These are phyloP conservation scores for Prunus mira DNA, from an alignment of 306 rosid species.

Conservation along the genomic window DNA sequence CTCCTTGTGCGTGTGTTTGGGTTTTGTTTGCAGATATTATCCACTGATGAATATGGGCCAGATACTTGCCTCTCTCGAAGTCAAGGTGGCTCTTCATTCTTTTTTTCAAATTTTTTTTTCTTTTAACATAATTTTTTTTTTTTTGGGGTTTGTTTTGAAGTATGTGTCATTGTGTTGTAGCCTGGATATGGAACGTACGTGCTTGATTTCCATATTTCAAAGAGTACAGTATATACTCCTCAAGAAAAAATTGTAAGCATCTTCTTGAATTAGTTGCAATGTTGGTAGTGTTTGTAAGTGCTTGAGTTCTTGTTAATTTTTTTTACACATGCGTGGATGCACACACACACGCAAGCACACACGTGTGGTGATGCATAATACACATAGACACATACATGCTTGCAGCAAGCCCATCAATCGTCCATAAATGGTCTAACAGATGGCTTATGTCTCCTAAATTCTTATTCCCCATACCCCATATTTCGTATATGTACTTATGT, in stretches of 20 bases:
- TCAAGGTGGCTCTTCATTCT: slow-evolving; percentile 47
- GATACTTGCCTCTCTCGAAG: slow-evolving; percentile 57
- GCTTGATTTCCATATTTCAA: slow-evolving; percentile 67
- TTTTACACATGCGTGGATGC: background rate
- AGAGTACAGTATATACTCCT: slow-evolving; percentile 29
- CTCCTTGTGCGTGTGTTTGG: background rate
- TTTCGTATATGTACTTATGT: background rate
- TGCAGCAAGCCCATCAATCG: background rate
- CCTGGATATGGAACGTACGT: slow-evolving; percentile 72
- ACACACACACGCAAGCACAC: too few species aligned
- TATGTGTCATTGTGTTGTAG: slow-evolving; percentile 35
- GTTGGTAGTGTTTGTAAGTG: background rate
- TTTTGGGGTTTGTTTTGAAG: slow-evolving; percentile 3
- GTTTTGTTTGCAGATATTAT: slow-evolving; percentile 54
- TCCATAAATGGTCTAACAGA: background rate
- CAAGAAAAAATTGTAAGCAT: slow-evolving; percentile 73
- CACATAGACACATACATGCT: background rate
- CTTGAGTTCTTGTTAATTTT: background rate
- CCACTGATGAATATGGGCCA: slow-evolving; percentile 64
- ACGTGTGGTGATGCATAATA: background rate
- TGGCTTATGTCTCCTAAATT: background rate
- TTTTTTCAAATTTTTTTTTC: background rate
- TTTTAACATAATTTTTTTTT: background rate
- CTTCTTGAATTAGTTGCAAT: slow-evolving; percentile 17
- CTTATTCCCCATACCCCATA: background rate